Evolutionary conservation across 768 basidiomycete genomes (phyloP), one percentile per base, ranked within the genome.

Genomic region (Boletus pseudo-olivaceus): DNA sequence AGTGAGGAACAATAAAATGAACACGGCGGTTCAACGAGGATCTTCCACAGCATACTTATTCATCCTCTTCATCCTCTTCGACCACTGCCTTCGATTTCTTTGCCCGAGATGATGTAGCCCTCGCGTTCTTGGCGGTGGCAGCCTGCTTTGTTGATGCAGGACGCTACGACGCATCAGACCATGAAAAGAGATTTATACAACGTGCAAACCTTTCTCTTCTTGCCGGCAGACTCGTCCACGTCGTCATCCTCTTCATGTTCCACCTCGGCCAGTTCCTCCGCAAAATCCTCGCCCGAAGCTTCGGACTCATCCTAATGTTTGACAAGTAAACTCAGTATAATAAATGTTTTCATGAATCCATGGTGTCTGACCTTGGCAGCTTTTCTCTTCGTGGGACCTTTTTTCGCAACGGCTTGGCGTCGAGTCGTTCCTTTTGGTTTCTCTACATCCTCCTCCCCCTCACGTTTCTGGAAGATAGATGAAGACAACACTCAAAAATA

Each of bases 171-270:
- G 19, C 40, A 32, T 65, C 53, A 52, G 54, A 52, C 10, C 32
- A 41, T 4, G 35, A 35, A 44, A 29, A 27, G 19, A 41, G 37
- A 44, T 20, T 40, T n/a, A 33, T 8, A 12, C 4, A 41, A 12
- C 1, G 9, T 17, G 20, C 72, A 20, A 61, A 84, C 87, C 83
- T 89, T 87, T 72, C 86, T 84, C 73, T 90, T 91, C 76, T 84
- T 88, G 62, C 65, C 66, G 10, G 53, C 52, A 19, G 67, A 69
- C 59, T 67, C 67, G 9, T 73, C 75, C 7, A 48, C 56, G 7
- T 70, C 71, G 2, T 75, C 75, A 11, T 81, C 79, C 14, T 77
- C 79, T 1, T 77, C 78, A 6, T 78, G 80, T 11, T 76, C 78
- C n/a, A 76, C 70, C 1, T 70, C 78, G 55, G 64, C 76, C 64